Evolutionary conservation across 805 yeast species (phyloP).

Genomic region (Sugiyamaella boreocaroliniensis): DNA sequence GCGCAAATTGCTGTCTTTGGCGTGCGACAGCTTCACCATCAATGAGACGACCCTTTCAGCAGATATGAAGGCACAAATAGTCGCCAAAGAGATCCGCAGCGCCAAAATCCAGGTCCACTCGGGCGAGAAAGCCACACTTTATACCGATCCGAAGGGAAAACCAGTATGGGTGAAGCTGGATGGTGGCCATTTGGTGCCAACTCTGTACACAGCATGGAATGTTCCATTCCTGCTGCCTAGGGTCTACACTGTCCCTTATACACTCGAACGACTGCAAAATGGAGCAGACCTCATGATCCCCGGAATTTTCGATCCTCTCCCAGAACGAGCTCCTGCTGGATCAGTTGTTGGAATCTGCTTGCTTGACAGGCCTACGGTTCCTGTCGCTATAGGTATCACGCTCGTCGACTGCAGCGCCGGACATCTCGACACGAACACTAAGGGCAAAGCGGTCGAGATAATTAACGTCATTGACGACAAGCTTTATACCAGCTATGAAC

Average conservation of each 20-base stretch:
- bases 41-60: conserved; percentile 35
- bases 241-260: conserved; percentile 65
- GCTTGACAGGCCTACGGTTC: conserved; percentile 52
- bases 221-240: conserved; percentile 60
- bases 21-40: conserved; percentile 36
- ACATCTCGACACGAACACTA: conserved; percentile 45
- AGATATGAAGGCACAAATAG: conserved; percentile 35
- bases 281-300: conserved; percentile 61
- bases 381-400: conserved; percentile 68
- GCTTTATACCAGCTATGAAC: conserved; percentile 46
- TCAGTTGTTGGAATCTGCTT: conserved; percentile 66
- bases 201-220: conserved; percentile 63
- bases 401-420: conserved; percentile 23
- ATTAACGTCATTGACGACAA: conserved; percentile 65
- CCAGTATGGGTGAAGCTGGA: conserved; percentile 63
- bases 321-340: conserved; percentile 42
- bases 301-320: conserved; percentile 50
- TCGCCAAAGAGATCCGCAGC: conserved; percentile 54
- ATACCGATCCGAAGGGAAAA: conserved; percentile 52
- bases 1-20: conserved; percentile 42
- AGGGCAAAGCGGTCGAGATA: conserved; percentile 74
- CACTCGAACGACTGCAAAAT: conserved; percentile 57
- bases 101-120: conserved; percentile 51
- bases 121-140: conserved; percentile 54
- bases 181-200: conserved; percentile 55